These are phyloP conservation scores for Clitocybe nebularis DNA, from an alignment of 1,284 basidiomycete species.

Conservation along the genomic window DNA sequence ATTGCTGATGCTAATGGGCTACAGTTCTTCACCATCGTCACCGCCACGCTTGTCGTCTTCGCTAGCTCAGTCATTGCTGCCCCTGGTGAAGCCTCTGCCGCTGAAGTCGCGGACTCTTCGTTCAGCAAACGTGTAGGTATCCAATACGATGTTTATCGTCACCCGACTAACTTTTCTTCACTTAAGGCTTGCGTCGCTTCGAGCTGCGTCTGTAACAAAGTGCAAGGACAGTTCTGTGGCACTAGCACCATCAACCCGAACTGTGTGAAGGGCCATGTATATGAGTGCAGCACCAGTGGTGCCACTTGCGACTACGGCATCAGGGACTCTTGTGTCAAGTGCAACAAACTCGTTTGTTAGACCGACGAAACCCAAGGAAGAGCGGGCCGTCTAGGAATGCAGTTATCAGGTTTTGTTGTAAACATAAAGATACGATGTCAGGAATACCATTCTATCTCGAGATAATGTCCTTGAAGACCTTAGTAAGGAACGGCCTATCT, in stretches of 20 bases:
- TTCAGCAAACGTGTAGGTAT: constrained; percentile 12
- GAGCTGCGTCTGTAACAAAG: constrained; percentile 15
- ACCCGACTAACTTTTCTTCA: neutral
- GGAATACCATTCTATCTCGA: too few species aligned
- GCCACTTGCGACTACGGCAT: constrained; percentile 17
- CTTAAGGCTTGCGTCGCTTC: constrained; percentile 13
- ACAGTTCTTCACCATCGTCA: constrained; percentile 9
- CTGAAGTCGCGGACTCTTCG: too few species aligned
- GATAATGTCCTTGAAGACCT: too few species aligned
- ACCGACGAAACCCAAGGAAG: too few species aligned
- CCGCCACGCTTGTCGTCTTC: constrained; percentile 10
- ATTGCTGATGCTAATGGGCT: neutral
- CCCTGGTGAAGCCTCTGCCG: constrained; percentile 4
- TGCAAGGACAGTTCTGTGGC: constrained; percentile 19
- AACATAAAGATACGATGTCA: too few species aligned
- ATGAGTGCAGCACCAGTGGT: constrained; percentile 16
- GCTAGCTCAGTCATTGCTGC: constrained; percentile 10
- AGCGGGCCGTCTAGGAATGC: too few species aligned
- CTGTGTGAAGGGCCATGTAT: constrained; percentile 18
- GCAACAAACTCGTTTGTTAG: constrained; percentile 15
- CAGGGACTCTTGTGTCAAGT: constrained; percentile 14
- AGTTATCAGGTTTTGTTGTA: too few species aligned
- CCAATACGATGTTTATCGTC: neutral
- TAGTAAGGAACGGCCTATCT: too few species aligned
- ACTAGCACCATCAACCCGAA: constrained; percentile 12